These are phyloP conservation scores for Penicillium italicum DNA, from an alignment of 2,329 filamentous ascomycete genomes.

Conservation along the genomic window DNA sequence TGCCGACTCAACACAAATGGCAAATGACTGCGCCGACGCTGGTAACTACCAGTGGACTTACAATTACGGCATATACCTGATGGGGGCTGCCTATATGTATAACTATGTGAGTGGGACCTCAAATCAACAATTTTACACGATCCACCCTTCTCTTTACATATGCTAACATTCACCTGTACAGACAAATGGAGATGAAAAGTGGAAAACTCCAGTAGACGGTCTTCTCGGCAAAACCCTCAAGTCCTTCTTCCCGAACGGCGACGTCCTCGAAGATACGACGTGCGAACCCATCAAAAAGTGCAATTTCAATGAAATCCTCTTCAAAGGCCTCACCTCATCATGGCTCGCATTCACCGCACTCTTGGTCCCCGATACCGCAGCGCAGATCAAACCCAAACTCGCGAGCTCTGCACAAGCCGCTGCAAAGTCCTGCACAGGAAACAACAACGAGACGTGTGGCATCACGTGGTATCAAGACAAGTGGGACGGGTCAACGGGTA, in stretches of 20 bases:
- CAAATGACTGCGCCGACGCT: constrained; percentile 54
- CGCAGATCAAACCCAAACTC: constrained; percentile 57
- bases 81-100: constrained; percentile 65
- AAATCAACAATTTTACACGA: too few species aligned
- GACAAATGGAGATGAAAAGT: constrained; percentile 51
- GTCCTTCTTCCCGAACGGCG: constrained; percentile 51
- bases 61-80: constrained; percentile 58
- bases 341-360: constrained; percentile 62
- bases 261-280: constrained; percentile 49
- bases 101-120: constrained; percentile 57
- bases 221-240: constrained; percentile 49
- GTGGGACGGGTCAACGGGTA: constrained; percentile 58
- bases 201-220: constrained; percentile 55
- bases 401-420: constrained; percentile 57
- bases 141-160: background rate
- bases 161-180: background rate
- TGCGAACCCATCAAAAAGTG: constrained; percentile 62
- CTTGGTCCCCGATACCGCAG: constrained; percentile 58
- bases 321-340: constrained; percentile 67
- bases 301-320: constrained; percentile 53
- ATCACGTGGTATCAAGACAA: constrained; percentile 55
- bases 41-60: constrained; percentile 65
- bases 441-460: constrained; percentile 59
- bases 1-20: constrained; percentile 60
- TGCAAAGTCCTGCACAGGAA: constrained; percentile 59